Percentiles rank a stretch among this genome's conserved stretches.
Evolutionary conservation across 306 rosid genomes (phyloP).

Genomic region (Corylus avellana): DNA sequence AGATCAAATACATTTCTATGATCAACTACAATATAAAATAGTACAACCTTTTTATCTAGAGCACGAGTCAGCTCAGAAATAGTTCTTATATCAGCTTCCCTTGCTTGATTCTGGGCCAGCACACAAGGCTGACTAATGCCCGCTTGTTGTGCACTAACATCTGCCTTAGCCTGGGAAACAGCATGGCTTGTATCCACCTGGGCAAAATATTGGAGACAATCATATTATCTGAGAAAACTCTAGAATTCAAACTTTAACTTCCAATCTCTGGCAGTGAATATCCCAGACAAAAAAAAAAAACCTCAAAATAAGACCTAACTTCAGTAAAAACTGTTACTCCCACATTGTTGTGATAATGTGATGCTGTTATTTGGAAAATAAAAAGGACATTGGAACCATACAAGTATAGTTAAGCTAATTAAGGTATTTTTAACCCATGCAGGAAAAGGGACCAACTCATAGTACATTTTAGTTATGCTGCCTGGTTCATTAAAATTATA

Average conservation of each 20-base stretch:
- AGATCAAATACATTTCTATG: not conserved
- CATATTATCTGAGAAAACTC: constrained; percentile 2
- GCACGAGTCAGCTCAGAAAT: constrained; percentile 58
- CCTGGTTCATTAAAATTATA: not conserved
- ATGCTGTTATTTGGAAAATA: not conserved
- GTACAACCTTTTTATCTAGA: constrained; percentile 68
- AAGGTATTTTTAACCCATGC: not conserved
- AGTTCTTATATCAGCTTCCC: constrained; percentile 71
- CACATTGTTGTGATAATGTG: not conserved
- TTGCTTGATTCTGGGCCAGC: constrained; percentile 54
- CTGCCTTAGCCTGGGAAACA: constrained; percentile 40
- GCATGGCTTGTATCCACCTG: constrained; percentile 37
- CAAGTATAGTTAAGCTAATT: not conserved
- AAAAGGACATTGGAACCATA: not conserved
- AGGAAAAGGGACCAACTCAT: not conserved
- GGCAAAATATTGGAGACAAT: constrained; percentile 20
- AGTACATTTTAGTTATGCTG: not conserved
- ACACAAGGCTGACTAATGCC: constrained; percentile 40
- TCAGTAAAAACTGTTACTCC: not conserved
- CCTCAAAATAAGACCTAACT: not conserved
- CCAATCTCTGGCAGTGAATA: constrained; percentile 9
- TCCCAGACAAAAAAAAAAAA: not conserved
- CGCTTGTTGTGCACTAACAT: constrained; percentile 39
- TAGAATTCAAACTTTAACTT: constrained; percentile 9
- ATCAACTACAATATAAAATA: not conserved